Evolutionary conservation across 176 grass and related monocot species (phyloP).

Genomic region (Triticum timopheevii): DNA sequence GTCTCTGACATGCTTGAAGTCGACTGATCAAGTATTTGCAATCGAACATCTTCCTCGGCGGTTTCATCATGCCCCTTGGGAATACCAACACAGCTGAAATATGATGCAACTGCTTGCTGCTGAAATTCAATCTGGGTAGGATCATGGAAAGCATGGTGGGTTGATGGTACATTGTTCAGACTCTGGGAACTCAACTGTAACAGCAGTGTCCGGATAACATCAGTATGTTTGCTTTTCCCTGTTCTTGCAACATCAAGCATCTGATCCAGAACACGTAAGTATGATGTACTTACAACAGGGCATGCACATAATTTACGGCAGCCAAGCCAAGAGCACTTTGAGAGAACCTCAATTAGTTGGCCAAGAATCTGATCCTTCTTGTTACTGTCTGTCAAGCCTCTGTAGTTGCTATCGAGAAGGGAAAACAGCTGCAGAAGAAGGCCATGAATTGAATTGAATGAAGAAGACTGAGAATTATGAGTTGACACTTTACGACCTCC

Average conservation of each 20-base stretch:
- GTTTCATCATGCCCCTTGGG: constrained; percentile 46
- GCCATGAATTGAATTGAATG: constrained; percentile 91
- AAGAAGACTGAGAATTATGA: constrained; percentile 26
- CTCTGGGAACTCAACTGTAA: constrained; percentile 56
- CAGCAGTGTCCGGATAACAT: constrained; percentile 52
- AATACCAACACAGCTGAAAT: constrained; percentile 77
- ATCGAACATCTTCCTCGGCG: constrained; percentile 47
- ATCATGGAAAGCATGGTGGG: constrained; percentile 59
- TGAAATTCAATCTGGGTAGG: constrained; percentile 76
- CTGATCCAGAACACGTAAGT: constrained; percentile 68
- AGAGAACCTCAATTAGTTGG: constrained; percentile 59
- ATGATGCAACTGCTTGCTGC: constrained; percentile 76
- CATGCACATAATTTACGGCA: constrained; percentile 58
- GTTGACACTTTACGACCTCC: constrained; percentile 26
- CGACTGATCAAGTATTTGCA: constrained; percentile 46
- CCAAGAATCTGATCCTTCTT: constrained; percentile 84
- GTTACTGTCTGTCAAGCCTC: constrained; percentile 46
- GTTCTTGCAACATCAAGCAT: constrained; percentile 73
- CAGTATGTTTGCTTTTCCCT: constrained; percentile 48
- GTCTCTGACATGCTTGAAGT: constrained; percentile 28
- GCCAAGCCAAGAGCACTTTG: constrained; percentile 80
- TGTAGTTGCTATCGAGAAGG: constrained; percentile 81
- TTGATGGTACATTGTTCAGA: constrained; percentile 49
- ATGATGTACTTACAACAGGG: constrained; percentile 69
- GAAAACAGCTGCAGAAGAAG: constrained; percentile 82